A percentile compares a stretch with the other conserved stretches of the same genome.
phyloP scores from a whole-genome alignment of 805 yeast genomes.

The Yarrowia sp. region DNA sequence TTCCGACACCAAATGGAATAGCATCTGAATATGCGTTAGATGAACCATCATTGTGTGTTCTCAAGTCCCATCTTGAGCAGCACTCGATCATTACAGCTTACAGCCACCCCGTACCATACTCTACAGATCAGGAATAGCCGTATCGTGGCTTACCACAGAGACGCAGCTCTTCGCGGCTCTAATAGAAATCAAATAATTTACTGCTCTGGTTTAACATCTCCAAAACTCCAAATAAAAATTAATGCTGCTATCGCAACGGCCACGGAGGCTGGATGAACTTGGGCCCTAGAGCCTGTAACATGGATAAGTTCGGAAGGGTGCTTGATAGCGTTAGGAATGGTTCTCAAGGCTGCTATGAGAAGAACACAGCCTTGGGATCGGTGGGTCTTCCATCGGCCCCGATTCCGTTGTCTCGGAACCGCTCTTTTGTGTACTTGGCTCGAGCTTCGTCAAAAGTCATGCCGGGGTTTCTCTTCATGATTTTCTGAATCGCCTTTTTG shows the following conservation, averaged over 20 bases:
- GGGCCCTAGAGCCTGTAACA: not conserved
- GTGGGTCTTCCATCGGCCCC: constrained; percentile 70
- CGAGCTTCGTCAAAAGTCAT: constrained; percentile 76
- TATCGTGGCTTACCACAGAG: too few relatives aligned
- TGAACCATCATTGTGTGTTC: too few relatives aligned
- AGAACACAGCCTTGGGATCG: constrained; percentile 66
- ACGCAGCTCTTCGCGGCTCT: too few relatives aligned
- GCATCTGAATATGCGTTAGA: too few relatives aligned
- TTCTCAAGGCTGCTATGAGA: constrained; percentile 39
- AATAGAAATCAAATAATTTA: constrained; percentile 1
- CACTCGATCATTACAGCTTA: too few relatives aligned
- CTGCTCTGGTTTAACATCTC: not conserved
- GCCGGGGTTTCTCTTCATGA: constrained; percentile 59
- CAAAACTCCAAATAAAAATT: constrained; percentile 8
- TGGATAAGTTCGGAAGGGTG: not conserved
- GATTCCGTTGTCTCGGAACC: constrained; percentile 60
- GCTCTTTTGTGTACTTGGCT: constrained; percentile 55
- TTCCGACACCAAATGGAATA: too few relatives aligned
- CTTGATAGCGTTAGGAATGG: not conserved
- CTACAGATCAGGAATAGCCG: too few relatives aligned
- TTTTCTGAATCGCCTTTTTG: constrained; percentile 57
- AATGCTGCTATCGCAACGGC: constrained; percentile 12
- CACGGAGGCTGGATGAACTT: constrained; percentile 2
- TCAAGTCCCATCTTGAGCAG: too few relatives aligned
- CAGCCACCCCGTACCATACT: too few relatives aligned